Percentiles rank a stretch among this genome's conserved stretches.
Conservation (phyloP, 139 green algal genomes). For the Pleodorina starrii region DNA sequence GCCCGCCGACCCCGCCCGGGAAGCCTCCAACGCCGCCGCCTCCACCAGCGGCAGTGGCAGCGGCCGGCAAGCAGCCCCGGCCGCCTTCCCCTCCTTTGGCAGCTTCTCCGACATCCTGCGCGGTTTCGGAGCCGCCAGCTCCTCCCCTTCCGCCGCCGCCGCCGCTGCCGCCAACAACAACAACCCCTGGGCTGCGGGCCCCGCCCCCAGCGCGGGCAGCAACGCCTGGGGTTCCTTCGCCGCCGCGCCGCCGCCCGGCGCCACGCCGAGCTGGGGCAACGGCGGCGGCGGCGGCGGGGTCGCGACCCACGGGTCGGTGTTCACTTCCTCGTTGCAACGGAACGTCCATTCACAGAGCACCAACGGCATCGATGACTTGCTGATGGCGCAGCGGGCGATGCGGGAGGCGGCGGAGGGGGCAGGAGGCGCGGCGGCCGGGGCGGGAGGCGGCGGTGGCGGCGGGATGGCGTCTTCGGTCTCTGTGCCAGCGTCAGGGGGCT, state of each 20-base stretch:
- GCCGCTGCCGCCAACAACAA: background rate
- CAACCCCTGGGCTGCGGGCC: too few species aligned
- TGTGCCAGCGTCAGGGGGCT: background rate
- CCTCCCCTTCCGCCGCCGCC: background rate
- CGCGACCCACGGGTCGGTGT: too few species aligned
- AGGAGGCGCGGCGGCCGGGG: background rate
- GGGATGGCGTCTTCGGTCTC: background rate
- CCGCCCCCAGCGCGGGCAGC: background rate
- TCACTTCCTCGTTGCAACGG: background rate
- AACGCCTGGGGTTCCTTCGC: background rate
- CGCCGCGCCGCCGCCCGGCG: background rate
- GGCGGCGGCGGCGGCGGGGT: background rate
- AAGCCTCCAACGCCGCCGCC: background rate
- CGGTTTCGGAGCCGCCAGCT: background rate
- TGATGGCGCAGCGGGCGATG: constrained; percentile 2
- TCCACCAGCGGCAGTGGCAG: background rate
- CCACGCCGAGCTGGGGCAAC: too few species aligned
- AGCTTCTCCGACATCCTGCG: constrained; percentile 32
- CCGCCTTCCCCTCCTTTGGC: constrained; percentile 3
- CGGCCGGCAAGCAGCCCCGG: background rate
- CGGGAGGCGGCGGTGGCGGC: background rate
- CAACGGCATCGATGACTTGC: constrained; percentile 27
- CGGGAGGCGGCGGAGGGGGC: background rate
- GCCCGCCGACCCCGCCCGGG: background rate
- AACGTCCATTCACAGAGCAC: background rate